phyloP scores from a whole-genome alignment of 768 basidiomycete genomes.

The Cantharellus anzutake region DNA sequence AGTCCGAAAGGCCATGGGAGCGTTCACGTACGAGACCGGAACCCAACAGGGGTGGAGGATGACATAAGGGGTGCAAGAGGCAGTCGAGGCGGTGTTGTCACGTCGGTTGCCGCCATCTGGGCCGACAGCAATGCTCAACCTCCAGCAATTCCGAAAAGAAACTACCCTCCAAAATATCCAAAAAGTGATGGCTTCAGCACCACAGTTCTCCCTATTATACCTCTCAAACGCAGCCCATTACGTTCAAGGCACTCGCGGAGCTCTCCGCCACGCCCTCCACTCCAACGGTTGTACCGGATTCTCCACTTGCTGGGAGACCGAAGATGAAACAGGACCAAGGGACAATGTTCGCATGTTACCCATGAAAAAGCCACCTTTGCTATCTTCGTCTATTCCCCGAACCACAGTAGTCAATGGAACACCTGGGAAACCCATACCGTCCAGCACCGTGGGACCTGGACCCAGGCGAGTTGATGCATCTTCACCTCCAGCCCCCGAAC shows the following conservation, averaged over 20 bases:
- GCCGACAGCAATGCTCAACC: conserved; percentile 7
- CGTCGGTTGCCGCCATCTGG: conserved; percentile 59
- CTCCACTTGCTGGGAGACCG: no score
- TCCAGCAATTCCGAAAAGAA: no score
- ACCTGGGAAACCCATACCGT: background rate
- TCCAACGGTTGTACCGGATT: background rate
- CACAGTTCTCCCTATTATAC: background rate
- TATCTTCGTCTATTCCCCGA: background rate
- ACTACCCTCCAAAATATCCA: background rate
- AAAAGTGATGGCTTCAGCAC: background rate
- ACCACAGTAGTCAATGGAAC: background rate
- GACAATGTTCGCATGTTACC: no score
- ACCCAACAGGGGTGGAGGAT: conserved; percentile 27
- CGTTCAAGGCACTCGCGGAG: background rate
- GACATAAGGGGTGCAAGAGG: conserved; percentile 61
- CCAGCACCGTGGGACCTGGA: background rate
- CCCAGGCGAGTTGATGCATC: background rate
- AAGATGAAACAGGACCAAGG: no score
- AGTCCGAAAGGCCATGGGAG: no score
- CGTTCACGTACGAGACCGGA: no score
- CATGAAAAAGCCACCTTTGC: background rate
- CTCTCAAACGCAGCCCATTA: background rate
- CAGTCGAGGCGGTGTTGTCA: conserved; percentile 54
- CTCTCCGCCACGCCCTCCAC: background rate
- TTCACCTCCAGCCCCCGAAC: background rate